Percentiles rank a stretch among this genome's conserved stretches.
These are phyloP conservation scores for Chenopodium quinoa DNA, from an alignment of 148 eudicot species.

Conservation along the genomic window DNA sequence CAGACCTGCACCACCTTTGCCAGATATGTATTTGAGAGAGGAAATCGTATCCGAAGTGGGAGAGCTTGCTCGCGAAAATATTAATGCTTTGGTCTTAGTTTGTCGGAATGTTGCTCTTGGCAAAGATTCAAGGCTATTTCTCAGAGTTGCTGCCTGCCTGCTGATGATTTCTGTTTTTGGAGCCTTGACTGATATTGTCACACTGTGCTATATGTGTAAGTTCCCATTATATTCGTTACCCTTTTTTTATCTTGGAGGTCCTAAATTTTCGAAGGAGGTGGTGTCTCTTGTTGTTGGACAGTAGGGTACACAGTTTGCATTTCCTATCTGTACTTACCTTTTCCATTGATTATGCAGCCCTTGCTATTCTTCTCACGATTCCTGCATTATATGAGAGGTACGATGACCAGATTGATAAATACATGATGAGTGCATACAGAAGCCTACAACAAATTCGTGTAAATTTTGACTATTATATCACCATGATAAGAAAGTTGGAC, in stretches of 20 bases:
- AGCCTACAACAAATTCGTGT: conserved; percentile 33
- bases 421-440: conserved; percentile 24
- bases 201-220: conserved; percentile 70
- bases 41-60: conserved; percentile 50
- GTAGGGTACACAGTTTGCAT: not conserved
- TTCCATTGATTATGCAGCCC: conserved; percentile 42
- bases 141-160: conserved; percentile 49
- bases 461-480: conserved; percentile 42
- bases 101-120: conserved; percentile 71
- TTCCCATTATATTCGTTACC: not conserved
- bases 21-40: conserved; percentile 63
- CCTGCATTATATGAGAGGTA: conserved; percentile 80
- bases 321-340: not conserved
- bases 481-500: conserved; percentile 44
- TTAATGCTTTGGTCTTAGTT: conserved; percentile 43
- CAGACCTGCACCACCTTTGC: conserved; percentile 93
- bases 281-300: not conserved
- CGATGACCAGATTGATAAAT: conserved; percentile 48
- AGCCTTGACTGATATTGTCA: conserved; percentile 61
- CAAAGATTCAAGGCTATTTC: conserved; percentile 58
- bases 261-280: no score
- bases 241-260: not conserved
- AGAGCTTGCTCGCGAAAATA: conserved; percentile 36
- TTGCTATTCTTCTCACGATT: conserved; percentile 55
- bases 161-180: conserved; percentile 52